Base-by-base conservation (phyloP, 75 land plant genomes). In the Sequoia sempervirens region DNA sequence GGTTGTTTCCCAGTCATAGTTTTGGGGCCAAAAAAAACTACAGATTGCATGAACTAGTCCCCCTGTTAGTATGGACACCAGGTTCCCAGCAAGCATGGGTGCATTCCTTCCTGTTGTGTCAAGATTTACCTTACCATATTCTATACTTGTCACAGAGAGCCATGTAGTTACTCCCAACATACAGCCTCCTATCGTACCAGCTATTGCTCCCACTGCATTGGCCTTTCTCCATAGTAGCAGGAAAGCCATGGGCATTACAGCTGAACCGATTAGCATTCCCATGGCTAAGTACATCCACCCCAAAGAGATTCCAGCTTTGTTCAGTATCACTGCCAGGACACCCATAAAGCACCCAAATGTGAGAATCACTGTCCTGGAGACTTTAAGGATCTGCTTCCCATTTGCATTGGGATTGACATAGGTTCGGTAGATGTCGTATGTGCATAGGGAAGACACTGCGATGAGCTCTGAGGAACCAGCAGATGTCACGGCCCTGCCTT, bases 241-340 rank as follows among this genome's bases (percentile, higher is more conserved):
- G 84, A 97, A 95, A 53, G 95, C 98, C 4, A 97, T 92, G 32
- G 99, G 99, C 45, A 97, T 83, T 68, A 95, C 99, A 0, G 99
- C 98, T 4, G 98, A 97, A 12, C 99, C 98, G 40, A 97, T 89
- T 30, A 97, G 58, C 15, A 97, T 96, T 80, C 99, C 99, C 98
- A 91, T 97, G 32, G 99, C 98, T 12, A 97, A 87, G 82, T 97
- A 97, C 99, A 97, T 95, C 99, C 99, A 97, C 5, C 99, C 99
- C 5, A 97, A 84, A 34, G 98, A 95, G 13, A 97, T 93, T n/a
- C 98, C 96, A 10, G 95, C 98, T 83, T 95, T 95, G 91, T 97
- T 97, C 52, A 97, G 87, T 10, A 92, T 72, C 50, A 97, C 91
- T 0, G 99, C 99, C 64, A 97, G 83, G 5, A 95, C 91, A 17